Evolutionary conservation across 495 filamentous ascomycete genomes (phyloP).

Genomic region (Xylaria grammica): DNA sequence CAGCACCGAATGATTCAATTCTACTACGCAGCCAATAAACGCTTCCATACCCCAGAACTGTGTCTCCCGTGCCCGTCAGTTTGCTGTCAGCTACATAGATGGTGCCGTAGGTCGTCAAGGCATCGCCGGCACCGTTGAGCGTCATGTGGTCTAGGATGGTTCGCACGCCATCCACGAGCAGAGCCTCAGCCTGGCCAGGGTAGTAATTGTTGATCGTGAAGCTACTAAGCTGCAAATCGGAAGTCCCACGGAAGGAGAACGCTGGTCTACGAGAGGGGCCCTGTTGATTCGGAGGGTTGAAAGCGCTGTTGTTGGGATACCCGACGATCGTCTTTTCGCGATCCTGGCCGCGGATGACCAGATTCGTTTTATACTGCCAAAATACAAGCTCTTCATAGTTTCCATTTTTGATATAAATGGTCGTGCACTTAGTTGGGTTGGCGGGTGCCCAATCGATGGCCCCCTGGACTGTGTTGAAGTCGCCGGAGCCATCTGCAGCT

Average conservation of each 20-base stretch:
- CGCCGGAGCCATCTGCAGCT: slow-evolving; percentile 23
- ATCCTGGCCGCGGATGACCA: slow-evolving; percentile 20
- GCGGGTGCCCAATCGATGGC: slow-evolving; percentile 28
- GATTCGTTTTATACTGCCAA: slow-evolving; percentile 26
- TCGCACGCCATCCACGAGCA: slow-evolving; percentile 24
- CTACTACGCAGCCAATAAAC: slow-evolving; percentile 21
- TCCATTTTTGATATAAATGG: slow-evolving; percentile 21
- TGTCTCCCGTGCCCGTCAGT: slow-evolving; percentile 25
- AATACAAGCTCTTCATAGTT: slow-evolving; percentile 30
- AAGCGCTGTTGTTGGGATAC: slow-evolving; percentile 31
- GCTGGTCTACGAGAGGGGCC: slow-evolving; percentile 28
- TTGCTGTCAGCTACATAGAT: slow-evolving; percentile 21
- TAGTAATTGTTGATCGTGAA: slow-evolving; percentile 28
- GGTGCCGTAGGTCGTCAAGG: slow-evolving; percentile 28
- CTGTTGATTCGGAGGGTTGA: slow-evolving; percentile 27
- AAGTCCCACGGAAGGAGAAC: slow-evolving; percentile 24
- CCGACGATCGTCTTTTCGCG: slow-evolving; percentile 24
- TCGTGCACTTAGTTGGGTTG: slow-evolving; percentile 16
- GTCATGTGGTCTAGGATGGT: slow-evolving; percentile 23
- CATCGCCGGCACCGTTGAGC: slow-evolving; percentile 28
- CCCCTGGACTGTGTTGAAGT: slow-evolving; percentile 30
- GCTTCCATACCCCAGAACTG: slow-evolving; percentile 24
- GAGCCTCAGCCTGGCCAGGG: slow-evolving; percentile 23
- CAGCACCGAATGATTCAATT: slow-evolving; percentile 17
- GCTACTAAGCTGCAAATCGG: slow-evolving; percentile 25